Evolutionary conservation across 139 green algal species (phyloP), one percentile per base, ranked within the genome.

Genomic region (Pleodorina starrii): DNA sequence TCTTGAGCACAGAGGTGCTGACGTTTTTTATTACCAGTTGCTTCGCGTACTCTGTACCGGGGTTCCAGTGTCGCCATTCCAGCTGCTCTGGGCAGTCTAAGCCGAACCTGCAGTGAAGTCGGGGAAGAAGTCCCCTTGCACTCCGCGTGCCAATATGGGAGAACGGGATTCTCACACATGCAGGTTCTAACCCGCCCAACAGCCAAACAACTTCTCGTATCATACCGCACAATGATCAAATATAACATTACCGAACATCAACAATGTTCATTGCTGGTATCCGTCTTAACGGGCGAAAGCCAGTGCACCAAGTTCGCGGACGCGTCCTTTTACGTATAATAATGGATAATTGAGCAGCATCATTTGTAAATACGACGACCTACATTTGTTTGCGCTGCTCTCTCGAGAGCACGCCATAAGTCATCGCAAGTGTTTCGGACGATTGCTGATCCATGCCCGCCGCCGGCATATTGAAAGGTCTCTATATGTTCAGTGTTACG

Each of bases 21-120:
- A 97, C 89, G 79, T 97, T 97, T 89, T 97, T 96, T 35, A 97
- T 29, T 6, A 86, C 69, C 42, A 96, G 57, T 23, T 89, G 93
- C 50, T 94, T 94, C 0, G 75, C 38, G 51, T 95, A 96, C 86
- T 97, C 94, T 6, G 90, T 93, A 0, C 91, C 94, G 19, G 92
- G 84, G n/a, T 90, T 75, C 94, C 95, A 97, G 16, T 93, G 92
- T 29, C 91, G 74, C 95, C 95, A 97, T 66, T 94, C 90, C 46
- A 97, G 73, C 60, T 89, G 48, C 42, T 93, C 90, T 1, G 90
- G 80, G n/a, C 94, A 95, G 72, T 97, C 95, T 12, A 97, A n/a
- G 23, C 95, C 95, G 74, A 93, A 94, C 84, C 94, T 96, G 86
- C 50, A 27, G 0, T 0, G 17, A 23, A 42, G 1, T 36, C n/a